Conservation (phyloP, 225 moss, liverwort and hornwort species). For the Sphagnum contortum region DNA sequence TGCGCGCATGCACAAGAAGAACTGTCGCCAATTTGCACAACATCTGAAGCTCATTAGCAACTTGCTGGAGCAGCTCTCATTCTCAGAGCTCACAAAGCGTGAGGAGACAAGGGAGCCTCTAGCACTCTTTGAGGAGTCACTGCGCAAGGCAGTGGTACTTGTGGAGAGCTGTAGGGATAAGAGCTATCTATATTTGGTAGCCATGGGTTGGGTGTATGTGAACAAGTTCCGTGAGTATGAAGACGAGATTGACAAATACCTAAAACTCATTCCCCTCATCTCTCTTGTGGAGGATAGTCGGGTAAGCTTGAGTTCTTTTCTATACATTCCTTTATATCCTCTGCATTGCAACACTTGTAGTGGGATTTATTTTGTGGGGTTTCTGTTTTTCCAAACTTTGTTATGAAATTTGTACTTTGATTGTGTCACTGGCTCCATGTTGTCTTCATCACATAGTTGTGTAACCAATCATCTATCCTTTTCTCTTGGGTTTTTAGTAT, state of each 20-base stretch:
- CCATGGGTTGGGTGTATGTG: conserved; percentile 48
- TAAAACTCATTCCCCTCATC: conserved; percentile 46
- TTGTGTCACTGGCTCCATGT: no score
- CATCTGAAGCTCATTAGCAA: conserved; percentile 47
- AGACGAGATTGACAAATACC: conserved; percentile 41
- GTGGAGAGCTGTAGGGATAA: conserved; percentile 49
- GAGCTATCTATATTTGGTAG: conserved; percentile 47
- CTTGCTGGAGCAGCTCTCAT: conserved; percentile 36
- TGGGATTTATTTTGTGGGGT: no score
- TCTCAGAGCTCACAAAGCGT: conserved; percentile 34
- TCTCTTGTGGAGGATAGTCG: conserved; percentile 43
- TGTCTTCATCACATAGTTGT: no score
- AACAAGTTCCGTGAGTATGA: conserved; percentile 43
- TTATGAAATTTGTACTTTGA: no score
- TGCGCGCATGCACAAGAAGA: conserved; percentile 50
- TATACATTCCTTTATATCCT: no score
- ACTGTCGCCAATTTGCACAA: conserved; percentile 42
- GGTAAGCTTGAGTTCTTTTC: neutral
- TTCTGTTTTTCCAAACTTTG: no score
- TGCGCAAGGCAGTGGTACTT: conserved; percentile 26
- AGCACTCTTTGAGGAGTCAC: conserved; percentile 32
- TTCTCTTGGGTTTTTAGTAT: no score
- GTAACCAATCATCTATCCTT: no score
- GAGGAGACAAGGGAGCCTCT: conserved; percentile 42
- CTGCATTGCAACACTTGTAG: no score